Percentiles rank a stretch among this genome's conserved stretches.
Conservation (phyloP, 441 rosid genomes). For the Croton setiger region DNA sequence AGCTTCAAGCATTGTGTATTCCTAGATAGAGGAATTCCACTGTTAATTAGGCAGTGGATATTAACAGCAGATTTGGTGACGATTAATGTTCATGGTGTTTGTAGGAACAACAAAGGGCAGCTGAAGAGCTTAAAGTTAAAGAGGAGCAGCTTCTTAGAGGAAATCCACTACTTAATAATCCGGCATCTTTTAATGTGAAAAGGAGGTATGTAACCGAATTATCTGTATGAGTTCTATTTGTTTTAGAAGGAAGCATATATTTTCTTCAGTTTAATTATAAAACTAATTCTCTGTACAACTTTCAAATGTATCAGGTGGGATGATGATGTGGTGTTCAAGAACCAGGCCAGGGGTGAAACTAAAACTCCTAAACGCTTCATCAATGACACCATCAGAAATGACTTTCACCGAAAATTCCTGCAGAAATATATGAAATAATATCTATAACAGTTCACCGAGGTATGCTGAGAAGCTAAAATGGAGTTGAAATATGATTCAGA, state of each 20-base stretch:
- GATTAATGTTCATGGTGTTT: conserved; percentile 12
- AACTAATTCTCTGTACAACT: conserved; percentile 3
- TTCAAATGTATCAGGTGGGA: conserved; percentile 69
- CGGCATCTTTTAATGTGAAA: conserved; percentile 79
- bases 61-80: conserved; percentile 2
- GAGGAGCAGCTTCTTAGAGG: conserved; percentile 95
- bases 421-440: conserved; percentile 90
- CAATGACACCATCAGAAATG: conserved; percentile 92
- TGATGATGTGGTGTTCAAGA: conserved; percentile 97
- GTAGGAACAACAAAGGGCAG: conserved; percentile 72
- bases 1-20: neutral
- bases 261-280: neutral
- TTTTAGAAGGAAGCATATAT: neutral
- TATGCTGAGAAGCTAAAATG: neutral
- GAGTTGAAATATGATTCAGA: neutral
- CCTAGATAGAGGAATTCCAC: neutral
- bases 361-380: conserved; percentile 93
- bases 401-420: conserved; percentile 89
- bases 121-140: conserved; percentile 81
- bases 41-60: neutral
- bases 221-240: neutral
- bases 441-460: too few relatives aligned
- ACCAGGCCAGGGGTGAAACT: conserved; percentile 93
- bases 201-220: conserved; percentile 52
- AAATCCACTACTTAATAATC: conserved; percentile 79